These are phyloP conservation scores for Mucor lusitanicus DNA, from an alignment of 371 early-diverging fungal genomes.

Conservation along the genomic window DNA sequence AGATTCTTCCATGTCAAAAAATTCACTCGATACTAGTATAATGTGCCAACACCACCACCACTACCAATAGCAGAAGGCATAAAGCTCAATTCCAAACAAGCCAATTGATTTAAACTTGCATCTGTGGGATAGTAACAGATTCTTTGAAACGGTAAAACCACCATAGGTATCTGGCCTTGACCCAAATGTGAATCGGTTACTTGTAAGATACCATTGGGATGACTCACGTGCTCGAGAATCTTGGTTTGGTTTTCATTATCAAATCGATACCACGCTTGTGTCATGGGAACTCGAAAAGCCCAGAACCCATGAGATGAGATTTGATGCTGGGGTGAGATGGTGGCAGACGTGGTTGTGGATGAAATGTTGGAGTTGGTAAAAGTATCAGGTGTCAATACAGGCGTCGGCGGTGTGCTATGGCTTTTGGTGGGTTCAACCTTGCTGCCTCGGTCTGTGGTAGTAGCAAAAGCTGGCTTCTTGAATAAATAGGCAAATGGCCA, in stretches of 20 bases:
- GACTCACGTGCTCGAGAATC: conserved; percentile 11
- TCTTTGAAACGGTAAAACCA: conserved; percentile 4
- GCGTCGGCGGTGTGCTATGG: conserved; percentile 1
- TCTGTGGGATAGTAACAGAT: conserved; percentile 7
- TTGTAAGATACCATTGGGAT: not conserved
- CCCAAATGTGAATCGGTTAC: conserved; percentile 16
- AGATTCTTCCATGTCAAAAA: not conserved
- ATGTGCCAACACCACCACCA: not conserved
- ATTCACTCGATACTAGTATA: not conserved
- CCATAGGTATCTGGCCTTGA: not conserved
- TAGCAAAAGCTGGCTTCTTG: not conserved
- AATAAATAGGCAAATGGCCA: conserved; percentile 9
- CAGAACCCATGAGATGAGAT: conserved; percentile 3
- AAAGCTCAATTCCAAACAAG: conserved; percentile 7
- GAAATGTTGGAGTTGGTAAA: not conserved
- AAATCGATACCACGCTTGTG: conserved; percentile 13
- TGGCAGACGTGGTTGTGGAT: not conserved
- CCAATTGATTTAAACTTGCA: not conserved
- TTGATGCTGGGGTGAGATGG: not conserved
- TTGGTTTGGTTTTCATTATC: conserved; percentile 18
- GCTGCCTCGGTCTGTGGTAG: not conserved
- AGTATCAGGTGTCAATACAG: conserved; percentile 1
- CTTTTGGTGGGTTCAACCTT: not conserved
- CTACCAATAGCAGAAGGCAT: not conserved
- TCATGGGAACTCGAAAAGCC: conserved; percentile 10